Base-by-base conservation (phyloP, 805 yeast genomes). In the Metschnikowia lachancei region DNA sequence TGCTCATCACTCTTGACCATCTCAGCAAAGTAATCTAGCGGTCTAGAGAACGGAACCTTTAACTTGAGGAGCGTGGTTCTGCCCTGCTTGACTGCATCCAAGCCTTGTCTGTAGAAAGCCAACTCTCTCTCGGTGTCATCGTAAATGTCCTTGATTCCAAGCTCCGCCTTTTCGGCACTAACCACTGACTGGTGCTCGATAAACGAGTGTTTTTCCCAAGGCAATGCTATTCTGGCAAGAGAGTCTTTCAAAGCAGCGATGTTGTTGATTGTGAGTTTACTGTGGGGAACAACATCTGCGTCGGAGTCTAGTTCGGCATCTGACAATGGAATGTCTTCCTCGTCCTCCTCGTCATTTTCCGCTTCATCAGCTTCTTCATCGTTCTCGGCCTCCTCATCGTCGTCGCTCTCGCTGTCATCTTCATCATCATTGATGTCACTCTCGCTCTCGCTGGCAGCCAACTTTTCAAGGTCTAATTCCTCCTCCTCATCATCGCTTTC, bases 1-100 rank as follows among this genome's bases (percentile, higher is more conserved):
- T 94, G 99, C 66, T 89, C 97, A 67, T 94, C 99, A 45, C 91
- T 84, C 73, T 94, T 94, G 50, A 90, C 87, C 99, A 94, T 94
- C 70, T 94, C 99, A 16, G 99, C 99, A 71, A 94, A 94, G 67
- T 88, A 94, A 65, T 94, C 99, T 60, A 80, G 72, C 31, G 99
- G 99, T 66, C 99, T 81, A 24, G 95, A 76, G 65, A 94, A 94
- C 50, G 97, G 89, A 28, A 92, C 82, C 61, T 84, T 83, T 55
- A 87, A 76, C 60, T 82, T 82, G 46, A 82, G 69, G 35, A 87
- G 72, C 45, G 79, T 78, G 39, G 75, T 65, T 60, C 92, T 83
- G 20, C 87, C 96, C 56, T 77, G 80, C 42, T 76, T 69, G 24
- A 87, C 94, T 3, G 97, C 95, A 43, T 80, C 85, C 47, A 94